A percentile compares a stretch with the other conserved stretches of the same genome.
Conservation (phyloP, 2,329 filamentous ascomycete species). For the Phaeosphaeriaceae sp. region DNA sequence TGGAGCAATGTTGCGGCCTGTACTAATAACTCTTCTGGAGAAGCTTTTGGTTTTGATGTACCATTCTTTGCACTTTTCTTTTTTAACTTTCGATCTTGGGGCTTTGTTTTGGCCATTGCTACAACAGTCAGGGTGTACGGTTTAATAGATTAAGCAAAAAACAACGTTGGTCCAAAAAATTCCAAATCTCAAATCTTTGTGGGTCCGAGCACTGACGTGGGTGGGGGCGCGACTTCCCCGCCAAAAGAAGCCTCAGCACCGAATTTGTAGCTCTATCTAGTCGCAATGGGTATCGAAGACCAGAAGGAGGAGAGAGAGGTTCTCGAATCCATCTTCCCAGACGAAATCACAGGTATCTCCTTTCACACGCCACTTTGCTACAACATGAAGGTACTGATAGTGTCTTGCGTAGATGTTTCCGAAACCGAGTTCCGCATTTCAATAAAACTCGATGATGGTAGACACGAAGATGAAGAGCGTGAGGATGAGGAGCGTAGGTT, state of each 20-base stretch:
- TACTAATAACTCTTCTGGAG: conserved; percentile 62
- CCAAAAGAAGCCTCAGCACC: conserved; percentile 21
- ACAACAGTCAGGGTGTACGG: too few relatives aligned
- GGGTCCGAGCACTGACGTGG: conserved; percentile 33
- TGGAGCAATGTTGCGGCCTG: conserved; percentile 64
- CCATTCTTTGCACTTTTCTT: conserved; percentile 43
- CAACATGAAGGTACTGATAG: background rate
- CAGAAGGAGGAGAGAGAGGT: conserved; percentile 96
- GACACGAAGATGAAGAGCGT: conserved; percentile 59
- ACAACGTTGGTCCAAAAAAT: conserved; percentile 26
- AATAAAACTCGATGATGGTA: conserved; percentile 78
- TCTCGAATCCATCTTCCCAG: conserved; percentile 96
- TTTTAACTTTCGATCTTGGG: conserved; percentile 51
- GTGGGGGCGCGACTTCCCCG: conserved; percentile 22
- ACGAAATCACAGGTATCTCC: conserved; percentile 86
- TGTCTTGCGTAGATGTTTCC: conserved; percentile 73
- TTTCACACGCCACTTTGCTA: too few relatives aligned
- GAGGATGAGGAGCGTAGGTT: conserved; percentile 60
- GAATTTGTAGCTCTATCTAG: conserved; percentile 9
- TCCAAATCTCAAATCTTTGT: conserved; percentile 20
- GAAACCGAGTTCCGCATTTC: conserved; percentile 88
- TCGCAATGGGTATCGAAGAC: conserved; percentile 70
- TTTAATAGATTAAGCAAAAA: background rate
- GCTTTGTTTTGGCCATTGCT: conserved; percentile 60
- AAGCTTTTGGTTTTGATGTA: conserved; percentile 55